A percentile compares a stretch with the other conserved stretches of the same genome.
Conservation (phyloP, 345 rosid species). For the Eucalyptus rudis region DNA sequence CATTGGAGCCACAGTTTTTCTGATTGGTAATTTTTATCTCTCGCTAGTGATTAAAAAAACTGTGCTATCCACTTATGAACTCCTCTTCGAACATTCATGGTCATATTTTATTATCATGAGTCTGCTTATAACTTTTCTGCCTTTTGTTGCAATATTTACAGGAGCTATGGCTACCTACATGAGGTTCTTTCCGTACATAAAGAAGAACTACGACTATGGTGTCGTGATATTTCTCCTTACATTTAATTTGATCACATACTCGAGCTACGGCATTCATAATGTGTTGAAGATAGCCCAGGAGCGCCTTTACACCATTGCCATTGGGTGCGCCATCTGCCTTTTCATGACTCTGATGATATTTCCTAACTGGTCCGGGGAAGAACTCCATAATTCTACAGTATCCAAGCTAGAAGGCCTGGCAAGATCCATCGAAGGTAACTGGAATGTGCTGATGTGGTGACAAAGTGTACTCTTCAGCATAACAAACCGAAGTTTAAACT, state of each 20-base stretch:
- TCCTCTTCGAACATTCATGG: neutral
- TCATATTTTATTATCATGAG: neutral
- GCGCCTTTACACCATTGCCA: conserved; percentile 53
- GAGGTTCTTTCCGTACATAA: conserved; percentile 71
- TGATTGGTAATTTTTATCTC: conserved; percentile 35
- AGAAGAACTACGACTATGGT: conserved; percentile 85
- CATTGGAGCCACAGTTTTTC: conserved; percentile 57
- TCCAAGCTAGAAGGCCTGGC: conserved; percentile 71
- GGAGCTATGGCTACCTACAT: conserved; percentile 65
- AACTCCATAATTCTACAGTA: conserved; percentile 61
- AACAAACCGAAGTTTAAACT: neutral
- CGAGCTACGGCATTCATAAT: conserved; percentile 55
- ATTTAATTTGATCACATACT: conserved; percentile 68
- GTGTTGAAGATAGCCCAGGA: conserved; percentile 54
- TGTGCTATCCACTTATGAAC: neutral
- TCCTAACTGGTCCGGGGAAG: conserved; percentile 88
- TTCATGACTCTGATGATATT: conserved; percentile 58
- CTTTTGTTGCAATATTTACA: neutral
- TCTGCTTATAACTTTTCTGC: neutral
- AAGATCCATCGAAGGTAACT: conserved; percentile 54
- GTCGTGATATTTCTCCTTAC: conserved; percentile 83
- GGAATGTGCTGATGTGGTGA: neutral
- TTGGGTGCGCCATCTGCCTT: conserved; percentile 74
- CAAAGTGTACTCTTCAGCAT: neutral
- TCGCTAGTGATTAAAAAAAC: neutral